Conservation (phyloP, 2,329 filamentous ascomycete genomes). For the Magnaporthiopsis incrustans region DNA sequence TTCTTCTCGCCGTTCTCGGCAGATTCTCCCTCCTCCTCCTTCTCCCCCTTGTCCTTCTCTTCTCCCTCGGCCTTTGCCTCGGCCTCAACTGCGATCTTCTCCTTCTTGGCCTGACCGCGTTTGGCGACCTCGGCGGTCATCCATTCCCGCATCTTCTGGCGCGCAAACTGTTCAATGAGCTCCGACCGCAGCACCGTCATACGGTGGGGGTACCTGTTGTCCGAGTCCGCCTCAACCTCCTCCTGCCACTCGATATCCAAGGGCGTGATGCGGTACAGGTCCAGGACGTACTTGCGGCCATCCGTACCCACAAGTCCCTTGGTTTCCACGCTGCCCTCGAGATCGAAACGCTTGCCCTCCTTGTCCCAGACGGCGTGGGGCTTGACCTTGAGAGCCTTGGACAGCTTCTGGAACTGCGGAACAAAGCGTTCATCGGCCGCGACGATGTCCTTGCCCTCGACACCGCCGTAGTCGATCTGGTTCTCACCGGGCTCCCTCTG, state of each 20-base stretch:
- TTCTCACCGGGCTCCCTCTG: slow-evolving; percentile 95
- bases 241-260: slow-evolving; percentile 89
- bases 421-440: slow-evolving; percentile 84
- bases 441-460: slow-evolving; percentile 93
- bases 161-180: slow-evolving; percentile 78
- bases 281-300: slow-evolving; percentile 93
- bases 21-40: slow-evolving; percentile 24
- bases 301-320: slow-evolving; percentile 97
- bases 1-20: slow-evolving; percentile 23
- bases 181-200: slow-evolving; percentile 94
- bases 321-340: slow-evolving; percentile 94
- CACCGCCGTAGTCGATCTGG: slow-evolving; percentile 97
- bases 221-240: slow-evolving; percentile 45
- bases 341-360: slow-evolving; percentile 78
- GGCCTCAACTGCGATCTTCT: slow-evolving; percentile 17
- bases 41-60: slow-evolving; percentile 23
- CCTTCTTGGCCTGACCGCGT: slow-evolving; percentile 38
- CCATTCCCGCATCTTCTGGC: slow-evolving; percentile 82
- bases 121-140: slow-evolving; percentile 70
- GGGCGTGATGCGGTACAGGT: slow-evolving; percentile 90
- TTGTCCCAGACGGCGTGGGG: slow-evolving; percentile 98
- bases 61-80: slow-evolving; percentile 18
- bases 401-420: slow-evolving; percentile 79
- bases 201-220: slow-evolving; percentile 73
- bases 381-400: slow-evolving; percentile 84